Evolutionary conservation across 2,329 filamentous ascomycete species (phyloP).

Genomic region (Orbilia ellipsospora): DNA sequence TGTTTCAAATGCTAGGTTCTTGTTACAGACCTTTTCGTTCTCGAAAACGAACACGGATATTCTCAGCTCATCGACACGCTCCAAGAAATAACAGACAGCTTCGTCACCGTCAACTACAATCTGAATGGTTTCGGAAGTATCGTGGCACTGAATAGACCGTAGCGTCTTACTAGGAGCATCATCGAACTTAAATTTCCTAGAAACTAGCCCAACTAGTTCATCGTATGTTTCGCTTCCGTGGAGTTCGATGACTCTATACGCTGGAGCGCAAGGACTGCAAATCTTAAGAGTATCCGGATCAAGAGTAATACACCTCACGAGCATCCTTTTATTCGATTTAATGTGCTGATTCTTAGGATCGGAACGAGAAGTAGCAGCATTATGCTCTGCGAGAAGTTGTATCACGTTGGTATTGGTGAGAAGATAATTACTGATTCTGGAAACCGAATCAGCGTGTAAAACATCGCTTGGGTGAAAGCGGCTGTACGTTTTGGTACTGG

Average conservation of each 20-base stretch:
- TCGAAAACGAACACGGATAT: constrained; percentile 35
- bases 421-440: too few species aligned
- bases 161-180: constrained; percentile 20
- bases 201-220: constrained; percentile 16
- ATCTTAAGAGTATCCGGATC: constrained; percentile 13
- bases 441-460: too few species aligned
- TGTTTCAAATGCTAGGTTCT: not conserved
- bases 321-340: constrained; percentile 6
- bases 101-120: constrained; percentile 27
- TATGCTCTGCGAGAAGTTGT: not conserved
- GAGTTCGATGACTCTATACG: constrained; percentile 39
- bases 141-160: constrained; percentile 28
- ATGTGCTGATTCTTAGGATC: not conserved
- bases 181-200: constrained; percentile 24
- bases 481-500: too few species aligned
- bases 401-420: not conserved
- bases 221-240: constrained; percentile 23
- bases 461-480: too few species aligned
- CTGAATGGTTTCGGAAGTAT: constrained; percentile 21
- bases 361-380: not conserved
- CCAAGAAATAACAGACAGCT: constrained; percentile 22
- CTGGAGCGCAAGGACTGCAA: not conserved
- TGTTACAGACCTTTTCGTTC: not conserved
- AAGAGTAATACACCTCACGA: constrained; percentile 22
- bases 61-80: constrained; percentile 9